Evolutionary conservation across 1,284 basidiomycete genomes (phyloP), one percentile per base, ranked within the genome.

Genomic region (Cutaneotrichosporon sp.): DNA sequence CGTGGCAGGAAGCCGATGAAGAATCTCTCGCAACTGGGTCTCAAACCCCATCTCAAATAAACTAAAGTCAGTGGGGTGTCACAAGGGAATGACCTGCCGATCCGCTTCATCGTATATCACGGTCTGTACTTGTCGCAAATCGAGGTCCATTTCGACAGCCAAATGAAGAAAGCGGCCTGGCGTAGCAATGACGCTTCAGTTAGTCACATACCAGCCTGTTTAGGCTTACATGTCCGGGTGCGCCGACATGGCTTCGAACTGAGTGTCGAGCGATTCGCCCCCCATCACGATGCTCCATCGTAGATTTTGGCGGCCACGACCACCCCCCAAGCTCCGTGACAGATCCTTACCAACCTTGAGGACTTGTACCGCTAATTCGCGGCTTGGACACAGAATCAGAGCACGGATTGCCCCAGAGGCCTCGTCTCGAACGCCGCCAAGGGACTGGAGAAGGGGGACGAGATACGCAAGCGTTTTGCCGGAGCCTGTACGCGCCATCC

Each of bases 61-160:
- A 31, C 92, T 77, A 1, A 3, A 16, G 16, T 47, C 24, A 51
- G 38, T 22, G n/a, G 11, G 29, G 11, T 20, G 9, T 12, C 4
- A 31, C 9, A 6, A 41, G 1, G 17, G 2, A 11, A n/a, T 11
- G 2, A 14, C 71, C 56, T 24, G 73, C 68, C 77, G 84, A 74
- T 99, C 96, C 0, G 96, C 96, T 76, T 99, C 96, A 70, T 99
- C 96, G 65, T 98, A 98, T 17, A 98, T 88, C 52, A 94, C 84
- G 60, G 91, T 92, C 71, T 94, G 84, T 3, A 94, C 80, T 0
- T 87, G 85, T 45, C 87, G 85, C 31, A 99, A 78, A 68, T 97
- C 92, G 44, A 97, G 78, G 61, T 90, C 90, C 94, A 97, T 98
- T 76, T 99, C 96, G 46, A 98, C 89, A 41, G 88, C 82, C 25